Conservation (phyloP, 2,329 filamentous ascomycete species). For the Colletotrichum neosansevieriae region DNA sequence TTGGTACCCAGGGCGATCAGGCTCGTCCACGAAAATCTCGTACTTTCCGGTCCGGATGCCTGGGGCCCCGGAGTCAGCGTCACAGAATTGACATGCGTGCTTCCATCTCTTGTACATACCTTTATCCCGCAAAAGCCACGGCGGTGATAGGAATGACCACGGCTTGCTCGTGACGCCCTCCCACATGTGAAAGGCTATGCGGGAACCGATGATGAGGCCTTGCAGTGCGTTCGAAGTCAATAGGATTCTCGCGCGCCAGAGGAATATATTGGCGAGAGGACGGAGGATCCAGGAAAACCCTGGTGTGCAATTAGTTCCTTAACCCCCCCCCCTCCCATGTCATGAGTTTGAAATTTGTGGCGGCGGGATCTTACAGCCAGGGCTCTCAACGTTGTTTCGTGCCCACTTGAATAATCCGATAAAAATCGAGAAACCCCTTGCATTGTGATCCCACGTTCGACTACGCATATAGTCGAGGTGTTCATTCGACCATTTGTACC, state of each 20-base stretch:
- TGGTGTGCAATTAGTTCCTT: neutral
- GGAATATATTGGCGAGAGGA: neutral
- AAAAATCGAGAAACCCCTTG: neutral
- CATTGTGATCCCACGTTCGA: neutral
- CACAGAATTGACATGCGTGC: neutral
- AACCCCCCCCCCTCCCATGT: too few species aligned
- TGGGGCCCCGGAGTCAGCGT: neutral
- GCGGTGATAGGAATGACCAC: constrained; percentile 9
- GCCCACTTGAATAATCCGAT: neutral
- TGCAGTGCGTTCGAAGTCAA: neutral
- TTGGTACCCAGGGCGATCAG: neutral
- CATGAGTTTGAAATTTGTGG: too few species aligned
- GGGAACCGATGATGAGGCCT: neutral
- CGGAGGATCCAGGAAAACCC: neutral
- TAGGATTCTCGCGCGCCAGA: neutral
- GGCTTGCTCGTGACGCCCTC: constrained; percentile 17
- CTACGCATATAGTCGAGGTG: neutral
- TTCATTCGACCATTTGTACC: constrained; percentile 6
- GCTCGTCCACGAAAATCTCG: neutral
- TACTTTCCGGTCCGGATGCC: constrained; percentile 12
- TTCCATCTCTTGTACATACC: neutral
- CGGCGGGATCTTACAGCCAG: neutral
- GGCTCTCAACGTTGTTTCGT: neutral
- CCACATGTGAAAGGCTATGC: constrained; percentile 8
- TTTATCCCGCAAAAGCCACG: constrained; percentile 12